phyloP scores from a whole-genome alignment of 192 early-diverging fungal genomes.

The Coemansia asiatica region DNA sequence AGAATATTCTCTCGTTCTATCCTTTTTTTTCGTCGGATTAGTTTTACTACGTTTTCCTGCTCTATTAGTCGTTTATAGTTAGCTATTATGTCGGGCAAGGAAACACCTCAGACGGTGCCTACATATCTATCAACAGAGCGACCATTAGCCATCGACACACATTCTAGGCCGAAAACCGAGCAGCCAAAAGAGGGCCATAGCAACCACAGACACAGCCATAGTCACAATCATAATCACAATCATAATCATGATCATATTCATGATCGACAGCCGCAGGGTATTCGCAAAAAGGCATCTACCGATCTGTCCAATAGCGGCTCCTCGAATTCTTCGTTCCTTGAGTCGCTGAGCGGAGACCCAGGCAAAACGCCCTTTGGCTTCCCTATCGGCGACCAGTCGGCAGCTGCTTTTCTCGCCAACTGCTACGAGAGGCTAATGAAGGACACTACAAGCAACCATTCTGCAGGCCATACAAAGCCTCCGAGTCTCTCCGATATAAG shows the following conservation, averaged over 20 bases:
- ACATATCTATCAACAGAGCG: neutral
- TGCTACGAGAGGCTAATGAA: conserved; percentile 52
- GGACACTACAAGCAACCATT: conserved; percentile 24
- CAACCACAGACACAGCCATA: neutral
- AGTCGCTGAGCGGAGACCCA: conserved; percentile 12
- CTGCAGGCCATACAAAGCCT: neutral
- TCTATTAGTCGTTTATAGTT: neutral
- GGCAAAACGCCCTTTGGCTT: conserved; percentile 45
- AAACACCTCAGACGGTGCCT: too few relatives aligned
- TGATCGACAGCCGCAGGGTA: conserved; percentile 4
- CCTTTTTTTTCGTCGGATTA: neutral
- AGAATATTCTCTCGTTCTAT: neutral
- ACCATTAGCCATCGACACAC: neutral
- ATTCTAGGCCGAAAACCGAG: too few relatives aligned
- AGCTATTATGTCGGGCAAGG: too few relatives aligned
- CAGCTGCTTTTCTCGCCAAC: conserved; percentile 37
- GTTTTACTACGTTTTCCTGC: too few relatives aligned
- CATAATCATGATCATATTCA: too few relatives aligned
- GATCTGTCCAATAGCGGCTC: conserved; percentile 4
- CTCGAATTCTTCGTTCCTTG: conserved; percentile 18
- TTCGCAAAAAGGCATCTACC: neutral
- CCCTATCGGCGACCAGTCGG: conserved; percentile 21
- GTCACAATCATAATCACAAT: too few relatives aligned
- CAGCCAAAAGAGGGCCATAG: neutral
- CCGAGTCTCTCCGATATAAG: conserved; percentile 13